Conservation (phyloP, 805 yeast genomes). For the Jamesozyma jinghongensis region DNA sequence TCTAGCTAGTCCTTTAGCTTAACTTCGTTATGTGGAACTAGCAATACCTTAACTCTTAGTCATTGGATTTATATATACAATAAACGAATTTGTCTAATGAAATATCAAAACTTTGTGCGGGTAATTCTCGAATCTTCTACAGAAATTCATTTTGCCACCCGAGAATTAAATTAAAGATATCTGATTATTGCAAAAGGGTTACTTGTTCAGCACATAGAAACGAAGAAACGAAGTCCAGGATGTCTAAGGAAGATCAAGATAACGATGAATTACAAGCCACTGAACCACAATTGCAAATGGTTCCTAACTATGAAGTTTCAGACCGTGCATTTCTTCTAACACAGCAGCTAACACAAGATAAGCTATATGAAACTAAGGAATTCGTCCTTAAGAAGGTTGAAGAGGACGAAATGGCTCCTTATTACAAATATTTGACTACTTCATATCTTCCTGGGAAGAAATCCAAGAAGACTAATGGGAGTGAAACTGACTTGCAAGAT, state of each 20-base stretch:
- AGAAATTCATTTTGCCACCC: neutral
- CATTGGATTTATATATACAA: no score
- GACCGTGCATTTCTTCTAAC: constrained; percentile 63
- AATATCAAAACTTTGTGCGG: no score
- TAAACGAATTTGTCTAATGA: no score
- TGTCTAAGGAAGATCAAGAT: constrained; percentile 6
- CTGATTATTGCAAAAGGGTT: neutral
- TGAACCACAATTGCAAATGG: constrained; percentile 32
- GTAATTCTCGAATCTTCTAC: neutral
- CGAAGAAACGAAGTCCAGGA: neutral
- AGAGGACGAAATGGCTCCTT: constrained; percentile 66
- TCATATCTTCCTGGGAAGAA: constrained; percentile 1
- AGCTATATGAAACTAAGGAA: neutral
- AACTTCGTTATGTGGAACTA: no score
- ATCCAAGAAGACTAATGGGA: neutral
- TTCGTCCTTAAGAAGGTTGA: constrained; percentile 46
- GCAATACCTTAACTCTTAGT: no score
- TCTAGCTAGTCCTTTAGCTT: neutral
- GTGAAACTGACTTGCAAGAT: constrained; percentile 11
- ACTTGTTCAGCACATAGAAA: neutral
- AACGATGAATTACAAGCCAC: constrained; percentile 17
- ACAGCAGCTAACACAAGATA: constrained; percentile 13
- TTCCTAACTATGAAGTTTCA: constrained; percentile 80
- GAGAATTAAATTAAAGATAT: no score
- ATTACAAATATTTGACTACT: constrained; percentile 55